Conservation (phyloP, 805 yeast genomes). For the Candida ulmi region DNA sequence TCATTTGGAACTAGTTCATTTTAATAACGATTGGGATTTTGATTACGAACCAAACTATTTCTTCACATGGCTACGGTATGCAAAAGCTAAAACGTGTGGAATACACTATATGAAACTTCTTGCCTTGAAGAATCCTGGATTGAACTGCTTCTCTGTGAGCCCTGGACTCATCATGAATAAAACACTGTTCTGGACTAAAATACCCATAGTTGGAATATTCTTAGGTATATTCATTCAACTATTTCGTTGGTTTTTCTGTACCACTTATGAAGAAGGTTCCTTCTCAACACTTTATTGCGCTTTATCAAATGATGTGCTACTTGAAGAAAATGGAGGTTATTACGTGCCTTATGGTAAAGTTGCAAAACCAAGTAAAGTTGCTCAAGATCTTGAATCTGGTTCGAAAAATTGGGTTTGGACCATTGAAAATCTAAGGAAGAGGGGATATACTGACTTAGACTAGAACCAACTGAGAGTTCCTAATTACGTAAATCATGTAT, state of each 20-base stretch:
- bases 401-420: conserved; percentile 81
- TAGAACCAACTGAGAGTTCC: conserved; percentile 4
- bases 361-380: conserved; percentile 51
- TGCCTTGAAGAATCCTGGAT: conserved; percentile 59
- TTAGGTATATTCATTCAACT: conserved; percentile 70
- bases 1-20: conserved; percentile 39
- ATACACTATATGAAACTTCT: conserved; percentile 67
- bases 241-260: conserved; percentile 66
- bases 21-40: conserved; percentile 43
- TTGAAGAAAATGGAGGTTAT: conserved; percentile 61
- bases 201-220: conserved; percentile 70
- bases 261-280: conserved; percentile 66
- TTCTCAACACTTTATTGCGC: conserved; percentile 60
- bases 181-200: conserved; percentile 68
- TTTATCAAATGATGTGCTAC: conserved; percentile 36
- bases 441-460: conserved; percentile 33
- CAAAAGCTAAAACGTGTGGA: conserved; percentile 70
- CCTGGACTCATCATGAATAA: conserved; percentile 89
- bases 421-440: conserved; percentile 47
- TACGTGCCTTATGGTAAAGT: conserved; percentile 56
- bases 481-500: no score
- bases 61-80: conserved; percentile 76
- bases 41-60: conserved; percentile 58
- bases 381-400: conserved; percentile 52
- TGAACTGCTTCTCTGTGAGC: conserved; percentile 62